Base-by-base conservation (phyloP, 192 early-diverging fungal species). In the Coemansia sp. region DNA sequence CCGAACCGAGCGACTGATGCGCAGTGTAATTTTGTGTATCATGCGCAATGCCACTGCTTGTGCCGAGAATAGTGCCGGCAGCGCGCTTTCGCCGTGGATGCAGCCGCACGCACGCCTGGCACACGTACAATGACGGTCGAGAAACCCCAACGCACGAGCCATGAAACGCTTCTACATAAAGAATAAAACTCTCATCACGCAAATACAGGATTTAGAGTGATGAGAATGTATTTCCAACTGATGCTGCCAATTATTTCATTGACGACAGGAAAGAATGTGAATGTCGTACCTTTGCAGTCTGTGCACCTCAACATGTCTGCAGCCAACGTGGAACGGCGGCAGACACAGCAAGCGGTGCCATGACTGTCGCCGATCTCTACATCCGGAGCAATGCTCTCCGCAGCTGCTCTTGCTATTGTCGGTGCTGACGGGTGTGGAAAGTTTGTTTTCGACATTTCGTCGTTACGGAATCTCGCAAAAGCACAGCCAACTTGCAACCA, bases 371-470 rank as follows among this genome's bases (percentile, higher is more conserved):
- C n/a, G 48, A 29, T 17, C 52, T 49, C n/a, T 19, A 17, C 47
- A 17, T 17, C 47, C n/a, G 47, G 6, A 29, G 58, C 32, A 35
- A 61, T 41, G 62, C 41, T 15, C 12, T 15, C 41, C 41, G 12
- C n/a, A 17, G 17, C 17, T 19, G 12, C 17, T 6, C 35, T 57
- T 52, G 67, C 52, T 79, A 79, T 79, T 67, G 76, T 73, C 37
- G 76, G 76, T 8, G 76, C 76, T 19, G 76, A 79, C 39, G 76
- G 76, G 47, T 79, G 76, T 63, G 76, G 76, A 68, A 79, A 79
- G 45, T 65, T 65, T 58, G 76, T 73, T 27, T 73, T 73, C 38
- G 76, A 57, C 76, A 79, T 79, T 39, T 43, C 41, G 41, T 43
- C 41, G 41, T 43, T 43, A 10, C 41, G 41, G 41, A 43, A 43